A percentile compares a stretch with the other conserved stretches of the same genome.
Evolutionary conservation across 306 rosid species (phyloP).

Genomic region (Cajanus cajan): DNA sequence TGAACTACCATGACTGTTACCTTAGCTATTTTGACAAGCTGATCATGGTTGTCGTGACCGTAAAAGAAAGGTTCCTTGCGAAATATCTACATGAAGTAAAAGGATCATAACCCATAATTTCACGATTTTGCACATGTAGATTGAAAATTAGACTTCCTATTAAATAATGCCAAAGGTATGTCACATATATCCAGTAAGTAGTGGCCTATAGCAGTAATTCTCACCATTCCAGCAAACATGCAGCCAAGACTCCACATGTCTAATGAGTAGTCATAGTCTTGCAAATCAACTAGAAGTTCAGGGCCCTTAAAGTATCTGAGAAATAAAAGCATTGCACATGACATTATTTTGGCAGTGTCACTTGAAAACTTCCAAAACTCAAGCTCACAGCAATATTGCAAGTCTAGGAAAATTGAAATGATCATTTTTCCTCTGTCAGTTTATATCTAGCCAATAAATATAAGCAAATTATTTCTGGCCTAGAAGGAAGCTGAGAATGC

Average conservation of each 20-base stretch:
- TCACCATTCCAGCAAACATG: slow-evolving; percentile 99
- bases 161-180: neutral
- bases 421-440: neutral
- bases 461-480: slow-evolving; percentile 20
- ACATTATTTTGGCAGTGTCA: slow-evolving; percentile 13
- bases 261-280: slow-evolving; percentile 87
- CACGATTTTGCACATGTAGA: neutral
- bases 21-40: slow-evolving; percentile 90
- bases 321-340: slow-evolving; percentile 25
- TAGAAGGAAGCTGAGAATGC: slow-evolving; percentile 14
- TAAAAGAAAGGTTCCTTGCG: slow-evolving; percentile 98
- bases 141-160: neutral
- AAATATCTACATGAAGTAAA: slow-evolving; percentile 58
- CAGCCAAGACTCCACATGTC: slow-evolving; percentile 99
- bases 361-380: slow-evolving; percentile 19
- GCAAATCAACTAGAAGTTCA: slow-evolving; percentile 84
- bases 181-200: slow-evolving; percentile 20
- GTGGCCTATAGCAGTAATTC: slow-evolving; percentile 32
- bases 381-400: neutral
- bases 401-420: neutral
- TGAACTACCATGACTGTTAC: slow-evolving; percentile 38
- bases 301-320: slow-evolving; percentile 91
- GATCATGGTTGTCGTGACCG: slow-evolving; percentile 97
- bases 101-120: slow-evolving; percentile 17
- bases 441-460: slow-evolving; percentile 1